Evolutionary conservation across 2,329 filamentous ascomycete species (phyloP).

Genomic region (Didymellaceae sp.): DNA sequence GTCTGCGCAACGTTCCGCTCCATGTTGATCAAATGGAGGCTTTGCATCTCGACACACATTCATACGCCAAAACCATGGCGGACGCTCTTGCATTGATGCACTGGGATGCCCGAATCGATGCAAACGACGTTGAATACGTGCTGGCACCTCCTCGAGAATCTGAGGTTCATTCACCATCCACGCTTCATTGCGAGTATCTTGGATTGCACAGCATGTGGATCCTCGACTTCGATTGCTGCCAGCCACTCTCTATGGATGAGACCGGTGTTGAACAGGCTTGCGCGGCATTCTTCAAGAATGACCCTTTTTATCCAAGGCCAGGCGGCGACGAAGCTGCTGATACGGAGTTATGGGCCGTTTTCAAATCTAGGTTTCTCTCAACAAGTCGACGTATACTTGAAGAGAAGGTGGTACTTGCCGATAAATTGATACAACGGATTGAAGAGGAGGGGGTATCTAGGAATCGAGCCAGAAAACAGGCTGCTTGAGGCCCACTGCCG

Average conservation of each 20-base stretch:
- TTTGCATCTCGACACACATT: neutral
- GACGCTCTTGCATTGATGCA: conserved; percentile 59
- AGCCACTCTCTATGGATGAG: neutral
- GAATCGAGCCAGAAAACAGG: neutral
- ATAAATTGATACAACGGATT: neutral
- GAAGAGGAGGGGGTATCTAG: neutral
- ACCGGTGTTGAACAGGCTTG: neutral
- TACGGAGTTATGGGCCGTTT: conserved; percentile 17
- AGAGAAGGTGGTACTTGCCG: neutral
- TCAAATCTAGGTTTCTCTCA: conserved; percentile 12
- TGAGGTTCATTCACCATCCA: neutral
- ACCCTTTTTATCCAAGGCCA: neutral
- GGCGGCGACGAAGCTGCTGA: conserved; percentile 10
- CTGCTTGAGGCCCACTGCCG: no score
- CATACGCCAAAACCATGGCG: conserved; percentile 57
- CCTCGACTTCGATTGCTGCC: neutral
- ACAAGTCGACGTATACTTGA: conserved; percentile 1
- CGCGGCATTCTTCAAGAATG: neutral
- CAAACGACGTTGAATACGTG: conserved; percentile 64
- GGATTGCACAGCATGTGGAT: neutral
- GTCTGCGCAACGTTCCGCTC: neutral
- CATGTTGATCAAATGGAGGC: neutral
- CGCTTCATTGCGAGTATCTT: neutral
- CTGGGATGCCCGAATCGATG: conserved; percentile 58
- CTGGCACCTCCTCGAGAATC: conserved; percentile 42